A percentile compares a stretch with the other conserved stretches of the same genome.
These are phyloP conservation scores for Xylariaceae sp. DNA, from an alignment of 2,329 filamentous ascomycete genomes.

Conservation along the genomic window DNA sequence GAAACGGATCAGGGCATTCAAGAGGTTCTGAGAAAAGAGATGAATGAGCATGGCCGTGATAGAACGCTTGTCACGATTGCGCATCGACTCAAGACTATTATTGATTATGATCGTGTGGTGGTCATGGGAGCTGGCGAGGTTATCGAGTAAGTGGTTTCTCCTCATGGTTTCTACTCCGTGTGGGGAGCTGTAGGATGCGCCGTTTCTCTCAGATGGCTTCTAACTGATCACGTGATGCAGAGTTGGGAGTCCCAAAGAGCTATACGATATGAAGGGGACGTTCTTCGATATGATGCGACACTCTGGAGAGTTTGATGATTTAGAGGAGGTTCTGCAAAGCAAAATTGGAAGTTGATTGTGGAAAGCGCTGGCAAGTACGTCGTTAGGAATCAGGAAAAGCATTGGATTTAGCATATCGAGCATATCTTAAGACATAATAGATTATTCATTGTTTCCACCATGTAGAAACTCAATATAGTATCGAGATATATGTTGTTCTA, in stretches of 20 bases:
- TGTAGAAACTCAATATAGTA: no score
- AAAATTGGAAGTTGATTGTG: slow-evolving; percentile 7
- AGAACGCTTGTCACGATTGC: slow-evolving; percentile 56
- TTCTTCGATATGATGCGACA: slow-evolving; percentile 55
- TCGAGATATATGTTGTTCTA: no score
- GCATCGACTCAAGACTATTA: slow-evolving; percentile 54
- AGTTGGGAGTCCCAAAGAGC: slow-evolving; percentile 42
- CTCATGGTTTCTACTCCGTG: not conserved
- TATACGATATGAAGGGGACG: slow-evolving; percentile 41
- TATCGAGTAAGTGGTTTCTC: slow-evolving; percentile 42
- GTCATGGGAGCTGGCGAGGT: slow-evolving; percentile 54
- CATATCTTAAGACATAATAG: no score
- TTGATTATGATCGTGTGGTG: slow-evolving; percentile 56
- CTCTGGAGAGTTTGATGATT: slow-evolving; percentile 48
- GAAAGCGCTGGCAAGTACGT: no score
- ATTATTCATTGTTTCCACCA: no score
- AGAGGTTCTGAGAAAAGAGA: slow-evolving; percentile 46
- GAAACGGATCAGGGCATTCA: slow-evolving; percentile 55
- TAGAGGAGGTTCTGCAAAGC: slow-evolving; percentile 31
- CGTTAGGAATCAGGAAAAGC: no score
- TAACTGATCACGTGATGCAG: slow-evolving; percentile 21
- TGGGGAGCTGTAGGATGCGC: not conserved
- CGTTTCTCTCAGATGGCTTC: slow-evolving; percentile 10
- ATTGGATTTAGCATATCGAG: no score
- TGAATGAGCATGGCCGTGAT: slow-evolving; percentile 40